These are phyloP conservation scores for Samsoniella hepiali DNA, from an alignment of 2,329 filamentous ascomycete genomes.

Conservation along the genomic window DNA sequence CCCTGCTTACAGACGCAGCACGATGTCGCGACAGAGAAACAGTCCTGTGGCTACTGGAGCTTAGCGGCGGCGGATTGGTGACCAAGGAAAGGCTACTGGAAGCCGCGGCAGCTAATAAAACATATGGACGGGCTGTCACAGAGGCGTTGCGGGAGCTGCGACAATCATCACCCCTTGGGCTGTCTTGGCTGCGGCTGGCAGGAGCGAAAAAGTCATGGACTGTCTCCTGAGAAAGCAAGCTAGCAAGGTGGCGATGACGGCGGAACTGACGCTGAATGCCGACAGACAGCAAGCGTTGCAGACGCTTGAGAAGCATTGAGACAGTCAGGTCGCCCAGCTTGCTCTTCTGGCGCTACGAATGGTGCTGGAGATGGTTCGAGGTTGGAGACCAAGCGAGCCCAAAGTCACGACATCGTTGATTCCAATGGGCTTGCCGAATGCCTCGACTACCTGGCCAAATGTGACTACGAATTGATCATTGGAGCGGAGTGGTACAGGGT, in stretches of 20 bases:
- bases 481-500: not conserved
- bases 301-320: not conserved
- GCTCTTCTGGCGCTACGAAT: not conserved
- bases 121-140: not conserved
- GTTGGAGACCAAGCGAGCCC: not conserved
- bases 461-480: not conserved
- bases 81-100: not conserved
- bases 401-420: not conserved
- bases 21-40: not conserved
- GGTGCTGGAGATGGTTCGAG: not conserved
- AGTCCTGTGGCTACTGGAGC: not conserved
- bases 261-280: not conserved
- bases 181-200: not conserved
- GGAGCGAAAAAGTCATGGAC: not conserved
- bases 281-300: too few species aligned
- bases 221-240: not conserved
- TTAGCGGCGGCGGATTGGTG: not conserved
- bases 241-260: not conserved
- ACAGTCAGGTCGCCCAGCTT: not conserved
- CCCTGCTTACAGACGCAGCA: not conserved
- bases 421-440: not conserved
- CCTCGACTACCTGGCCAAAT: not conserved
- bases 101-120: not conserved
- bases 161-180: not conserved
- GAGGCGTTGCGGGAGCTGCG: not conserved